These are phyloP conservation scores for Amorphotheca resinae DNA, from an alignment of 495 filamentous ascomycete genomes.

Conservation along the genomic window DNA sequence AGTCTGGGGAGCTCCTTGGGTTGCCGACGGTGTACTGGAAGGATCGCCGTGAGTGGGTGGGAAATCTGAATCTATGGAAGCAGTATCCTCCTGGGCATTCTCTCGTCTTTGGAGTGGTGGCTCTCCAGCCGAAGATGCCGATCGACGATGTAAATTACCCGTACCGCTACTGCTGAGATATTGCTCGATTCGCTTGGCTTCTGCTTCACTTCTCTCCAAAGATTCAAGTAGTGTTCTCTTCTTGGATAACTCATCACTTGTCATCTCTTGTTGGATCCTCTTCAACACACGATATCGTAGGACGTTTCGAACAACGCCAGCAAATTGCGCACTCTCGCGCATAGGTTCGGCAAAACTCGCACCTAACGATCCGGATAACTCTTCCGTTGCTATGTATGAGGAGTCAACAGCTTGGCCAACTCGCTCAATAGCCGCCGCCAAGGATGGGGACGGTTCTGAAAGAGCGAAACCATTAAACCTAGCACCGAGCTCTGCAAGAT, in stretches of 20 bases:
- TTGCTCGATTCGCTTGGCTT: slow-evolving; percentile 84
- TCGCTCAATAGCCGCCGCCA: slow-evolving; percentile 89
- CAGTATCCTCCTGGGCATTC: slow-evolving; percentile 46
- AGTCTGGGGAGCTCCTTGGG: slow-evolving; percentile 39
- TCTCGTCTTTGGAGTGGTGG: slow-evolving; percentile 24
- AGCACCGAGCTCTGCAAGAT: slow-evolving; percentile 84
- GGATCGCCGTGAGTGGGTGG: slow-evolving; percentile 74
- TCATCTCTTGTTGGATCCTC: slow-evolving; percentile 95
- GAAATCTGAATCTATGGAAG: slow-evolving; percentile 87
- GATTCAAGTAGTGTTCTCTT: slow-evolving; percentile 69
- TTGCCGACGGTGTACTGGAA: slow-evolving; percentile 45
- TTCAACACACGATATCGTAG: slow-evolving; percentile 82
- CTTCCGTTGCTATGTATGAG: slow-evolving; percentile 91
- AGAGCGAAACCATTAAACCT: slow-evolving; percentile 95
- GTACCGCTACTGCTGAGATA: slow-evolving; percentile 62
- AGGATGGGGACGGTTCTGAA: slow-evolving; percentile 73
- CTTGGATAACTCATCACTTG: slow-evolving; percentile 72
- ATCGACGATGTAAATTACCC: slow-evolving; percentile 45
- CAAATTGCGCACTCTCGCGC: slow-evolving; percentile 94
- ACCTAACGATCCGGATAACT: slow-evolving; percentile 68
- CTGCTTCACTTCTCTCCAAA: slow-evolving; percentile 76
- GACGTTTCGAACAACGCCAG: slow-evolving; percentile 80
- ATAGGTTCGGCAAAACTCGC: slow-evolving; percentile 93
- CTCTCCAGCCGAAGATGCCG: slow-evolving; percentile 46
- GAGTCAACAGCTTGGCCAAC: slow-evolving; percentile 90